Conservation (phyloP, 2,329 filamentous ascomycete species). For the Pseudocercospora macadamiae region DNA sequence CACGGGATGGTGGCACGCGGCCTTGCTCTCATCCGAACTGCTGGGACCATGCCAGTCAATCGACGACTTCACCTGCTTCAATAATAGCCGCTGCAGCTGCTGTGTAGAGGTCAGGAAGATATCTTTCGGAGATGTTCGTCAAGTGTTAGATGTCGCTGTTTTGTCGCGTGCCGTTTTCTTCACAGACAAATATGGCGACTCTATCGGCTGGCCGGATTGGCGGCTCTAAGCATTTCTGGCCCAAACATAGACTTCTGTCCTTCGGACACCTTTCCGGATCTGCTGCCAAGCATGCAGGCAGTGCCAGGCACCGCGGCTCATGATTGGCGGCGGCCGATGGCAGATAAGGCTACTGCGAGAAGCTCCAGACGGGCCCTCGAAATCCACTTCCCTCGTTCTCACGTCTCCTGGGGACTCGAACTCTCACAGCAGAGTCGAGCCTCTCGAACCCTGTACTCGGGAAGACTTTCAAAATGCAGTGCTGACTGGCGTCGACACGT, state of each 20-base stretch:
- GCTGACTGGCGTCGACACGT: neutral
- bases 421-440: slow-evolving; percentile 1
- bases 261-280: neutral
- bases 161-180: neutral
- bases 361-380: no score
- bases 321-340: neutral
- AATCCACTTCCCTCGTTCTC: no score
- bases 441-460: neutral
- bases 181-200: neutral
- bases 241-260: no score
- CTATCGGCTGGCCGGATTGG: neutral
- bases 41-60: neutral
- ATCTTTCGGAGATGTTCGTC: no score
- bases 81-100: neutral
- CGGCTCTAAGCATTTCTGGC: neutral
- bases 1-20: neutral
- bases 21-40: neutral
- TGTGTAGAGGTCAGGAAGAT: no score
- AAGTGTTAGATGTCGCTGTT: no score
- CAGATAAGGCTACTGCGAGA: slow-evolving; percentile 1
- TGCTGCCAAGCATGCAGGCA: neutral
- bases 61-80: neutral
- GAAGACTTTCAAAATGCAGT: slow-evolving; percentile 1
- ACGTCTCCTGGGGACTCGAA: neutral
- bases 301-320: neutral